Conservation (phyloP, 1,284 basidiomycete species). For the Ustilago loliicola region DNA sequence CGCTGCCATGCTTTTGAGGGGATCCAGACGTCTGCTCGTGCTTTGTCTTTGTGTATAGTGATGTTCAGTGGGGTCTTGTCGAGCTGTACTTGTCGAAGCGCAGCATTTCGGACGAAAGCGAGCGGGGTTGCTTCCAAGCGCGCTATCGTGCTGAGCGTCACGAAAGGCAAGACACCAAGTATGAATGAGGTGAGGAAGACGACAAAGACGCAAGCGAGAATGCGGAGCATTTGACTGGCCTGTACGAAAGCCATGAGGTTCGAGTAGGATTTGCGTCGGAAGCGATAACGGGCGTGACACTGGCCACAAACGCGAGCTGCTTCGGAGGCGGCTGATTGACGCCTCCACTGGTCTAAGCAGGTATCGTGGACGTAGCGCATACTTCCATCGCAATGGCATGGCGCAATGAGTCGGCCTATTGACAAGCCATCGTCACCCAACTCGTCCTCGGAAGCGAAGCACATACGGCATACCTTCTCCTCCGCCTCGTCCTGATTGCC, state of each 20-base stretch:
- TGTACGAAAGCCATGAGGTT: conserved; percentile 42
- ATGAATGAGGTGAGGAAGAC: conserved; percentile 24
- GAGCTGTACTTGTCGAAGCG: conserved; percentile 26
- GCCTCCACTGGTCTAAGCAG: conserved; percentile 49
- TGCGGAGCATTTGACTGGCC: conserved; percentile 41
- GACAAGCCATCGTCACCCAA: conserved; percentile 45
- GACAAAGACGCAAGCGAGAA: conserved; percentile 33
- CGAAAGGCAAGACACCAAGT: conserved; percentile 17
- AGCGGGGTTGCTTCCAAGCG: conserved; percentile 27
- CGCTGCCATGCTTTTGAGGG: conserved; percentile 15
- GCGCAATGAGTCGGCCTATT: conserved; percentile 38
- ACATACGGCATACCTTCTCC: conserved; percentile 49
- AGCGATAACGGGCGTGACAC: conserved; percentile 42
- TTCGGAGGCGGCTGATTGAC: conserved; percentile 29
- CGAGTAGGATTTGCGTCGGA: conserved; percentile 28
- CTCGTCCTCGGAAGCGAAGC: conserved; percentile 42
- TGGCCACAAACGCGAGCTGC: conserved; percentile 44
- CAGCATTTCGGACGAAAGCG: conserved; percentile 25
- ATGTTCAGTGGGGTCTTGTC: conserved; percentile 39
- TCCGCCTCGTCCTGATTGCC: conserved; percentile 14
- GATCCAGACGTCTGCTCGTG: conserved; percentile 32
- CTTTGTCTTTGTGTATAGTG: conserved; percentile 27
- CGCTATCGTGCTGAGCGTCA: conserved; percentile 20
- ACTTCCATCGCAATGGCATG: conserved; percentile 50
- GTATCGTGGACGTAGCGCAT: conserved; percentile 49